Evolutionary conservation across 2,329 filamentous ascomycete genomes (phyloP), one percentile per base, ranked within the genome.

Genomic region (Stagonosporopsis tanaceti): DNA sequence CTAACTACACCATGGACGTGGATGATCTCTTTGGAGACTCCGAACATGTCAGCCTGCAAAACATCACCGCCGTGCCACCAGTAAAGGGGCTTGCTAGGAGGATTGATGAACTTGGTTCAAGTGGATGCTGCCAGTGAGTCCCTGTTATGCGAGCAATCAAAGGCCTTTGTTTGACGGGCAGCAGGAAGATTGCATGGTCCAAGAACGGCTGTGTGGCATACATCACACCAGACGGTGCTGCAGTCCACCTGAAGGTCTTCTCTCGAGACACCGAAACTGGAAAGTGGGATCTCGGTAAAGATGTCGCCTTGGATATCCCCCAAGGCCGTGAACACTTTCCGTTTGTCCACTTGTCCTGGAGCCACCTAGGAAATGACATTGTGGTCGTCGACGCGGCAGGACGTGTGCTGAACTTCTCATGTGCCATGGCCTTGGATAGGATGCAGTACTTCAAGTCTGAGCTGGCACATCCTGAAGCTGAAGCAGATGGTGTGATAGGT

Each of bases 111-210:
- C 81, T 95, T 66, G 87, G 90, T 63, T 81, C 84, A 56, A 85
- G 85, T 57, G 92, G 92, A 15, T 95, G 91, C 74, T 92, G 89
- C 81, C 90, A 93, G 92, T 95, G 86, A 78, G 88, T 83, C 41
- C 4, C 6, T 24, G 12, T 4, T 6, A 25, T 24, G 30, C 30
- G 9, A 25, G 12, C 22, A 17, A 47, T 11, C 11, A 11, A 34
- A n/a, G 12, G 34, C 17, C 14, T n/a, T 8, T 8, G 6, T 15
- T n/a, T 51, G 25, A 69, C 45, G 28, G 6, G 37, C 22, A 17
- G 24, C 57, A 96, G 93, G 73, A 87, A 87, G 63, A 85, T 97
- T 51, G 88, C 90, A 28, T 98, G 94, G 93, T 97, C 94, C 11
- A 93, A 89, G 68, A 85, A 87, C 59, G 94, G 94, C 40, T 92